phyloP scores from a whole-genome alignment of 2,329 filamentous ascomycete genomes.

The Aspergillus tanneri region DNA sequence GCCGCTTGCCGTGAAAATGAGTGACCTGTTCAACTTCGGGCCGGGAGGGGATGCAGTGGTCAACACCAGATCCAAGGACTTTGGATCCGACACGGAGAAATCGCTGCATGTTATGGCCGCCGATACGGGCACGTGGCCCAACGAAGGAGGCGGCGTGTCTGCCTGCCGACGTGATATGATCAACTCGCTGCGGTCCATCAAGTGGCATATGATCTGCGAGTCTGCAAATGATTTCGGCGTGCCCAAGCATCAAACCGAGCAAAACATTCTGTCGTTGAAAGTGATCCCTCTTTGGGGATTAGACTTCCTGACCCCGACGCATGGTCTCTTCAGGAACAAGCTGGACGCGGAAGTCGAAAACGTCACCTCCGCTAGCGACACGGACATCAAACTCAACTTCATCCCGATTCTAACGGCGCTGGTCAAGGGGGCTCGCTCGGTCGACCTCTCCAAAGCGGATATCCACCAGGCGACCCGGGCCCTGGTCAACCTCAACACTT shows the following conservation, averaged over 20 bases:
- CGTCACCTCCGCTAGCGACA: constrained; percentile 46
- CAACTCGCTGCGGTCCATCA: constrained; percentile 54
- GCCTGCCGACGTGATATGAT: constrained; percentile 57
- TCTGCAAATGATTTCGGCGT: constrained; percentile 57
- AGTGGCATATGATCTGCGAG: constrained; percentile 57
- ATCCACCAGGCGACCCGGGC: constrained; percentile 50
- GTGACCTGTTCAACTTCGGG: constrained; percentile 53
- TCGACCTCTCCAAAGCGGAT: constrained; percentile 43
- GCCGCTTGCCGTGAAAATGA: constrained; percentile 52
- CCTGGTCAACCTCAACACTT: constrained; percentile 50
- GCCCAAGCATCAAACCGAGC: constrained; percentile 56
- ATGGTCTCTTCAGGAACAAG: constrained; percentile 56
- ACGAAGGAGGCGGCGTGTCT: constrained; percentile 56
- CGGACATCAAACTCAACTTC: constrained; percentile 55
- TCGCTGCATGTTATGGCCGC: constrained; percentile 54
- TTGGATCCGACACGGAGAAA: constrained; percentile 50
- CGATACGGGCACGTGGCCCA: constrained; percentile 55
- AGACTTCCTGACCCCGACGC: constrained; percentile 53
- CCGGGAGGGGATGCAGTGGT: constrained; percentile 55
- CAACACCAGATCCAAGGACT: constrained; percentile 50
- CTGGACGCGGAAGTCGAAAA: constrained; percentile 53
- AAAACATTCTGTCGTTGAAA: constrained; percentile 56
- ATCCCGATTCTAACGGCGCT: constrained; percentile 53
- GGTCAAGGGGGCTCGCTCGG: constrained; percentile 52
- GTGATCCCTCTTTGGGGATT: constrained; percentile 57